Conservation (phyloP, 306 rosid genomes). For the Fragaria iinumae region DNA sequence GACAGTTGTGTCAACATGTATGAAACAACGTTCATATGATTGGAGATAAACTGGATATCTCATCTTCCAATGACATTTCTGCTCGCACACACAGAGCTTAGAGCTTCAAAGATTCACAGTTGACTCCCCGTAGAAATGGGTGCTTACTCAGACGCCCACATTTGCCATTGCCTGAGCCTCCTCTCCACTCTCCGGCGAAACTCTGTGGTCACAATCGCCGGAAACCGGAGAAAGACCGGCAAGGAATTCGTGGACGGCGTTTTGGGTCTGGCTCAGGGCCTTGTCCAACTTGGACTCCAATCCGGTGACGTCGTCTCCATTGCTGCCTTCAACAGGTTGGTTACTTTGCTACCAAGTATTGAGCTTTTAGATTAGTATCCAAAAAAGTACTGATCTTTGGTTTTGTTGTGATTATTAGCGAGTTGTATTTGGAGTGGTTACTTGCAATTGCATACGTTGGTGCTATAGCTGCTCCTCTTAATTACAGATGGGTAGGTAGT, state of each 20-base stretch:
- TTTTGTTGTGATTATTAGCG: constrained; percentile 40
- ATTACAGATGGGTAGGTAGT: constrained; percentile 81
- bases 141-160: constrained; percentile 48
- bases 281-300: constrained; percentile 49
- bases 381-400: background rate
- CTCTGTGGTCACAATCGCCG: constrained; percentile 41
- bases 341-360: background rate
- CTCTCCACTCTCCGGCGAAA: constrained; percentile 37
- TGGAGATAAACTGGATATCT: background rate
- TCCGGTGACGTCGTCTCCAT: constrained; percentile 70
- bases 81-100: background rate
- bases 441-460: constrained; percentile 88
- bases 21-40: too few relatives aligned
- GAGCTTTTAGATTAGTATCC: background rate
- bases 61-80: background rate
- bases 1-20: too few relatives aligned
- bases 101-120: background rate
- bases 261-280: constrained; percentile 50
- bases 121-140: constrained; percentile 32
- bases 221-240: constrained; percentile 48
- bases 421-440: constrained; percentile 79
- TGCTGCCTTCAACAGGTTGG: constrained; percentile 74
- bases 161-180: constrained; percentile 75
- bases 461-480: constrained; percentile 76
- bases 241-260: constrained; percentile 57